Percentiles rank a stretch among this genome's conserved stretches.
phyloP scores from a whole-genome alignment of 2,329 filamentous ascomycete genomes.

The Stachybotrys chlorohalonatus region DNA sequence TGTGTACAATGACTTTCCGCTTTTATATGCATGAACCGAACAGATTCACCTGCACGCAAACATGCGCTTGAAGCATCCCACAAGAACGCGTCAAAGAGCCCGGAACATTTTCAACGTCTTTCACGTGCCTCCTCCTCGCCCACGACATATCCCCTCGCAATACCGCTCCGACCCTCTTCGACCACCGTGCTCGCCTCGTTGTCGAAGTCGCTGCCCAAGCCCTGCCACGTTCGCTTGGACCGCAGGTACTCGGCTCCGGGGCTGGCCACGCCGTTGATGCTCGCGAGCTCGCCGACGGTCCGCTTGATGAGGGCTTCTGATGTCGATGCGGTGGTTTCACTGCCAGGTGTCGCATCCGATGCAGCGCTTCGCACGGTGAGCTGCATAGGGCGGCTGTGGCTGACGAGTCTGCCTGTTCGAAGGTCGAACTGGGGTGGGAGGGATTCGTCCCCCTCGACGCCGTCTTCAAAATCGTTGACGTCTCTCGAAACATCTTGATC shows the following conservation, averaged over 20 bases:
- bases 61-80: not conserved
- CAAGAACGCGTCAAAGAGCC: not conserved
- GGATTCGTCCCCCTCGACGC: constrained; percentile 57
- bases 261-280: constrained; percentile 78
- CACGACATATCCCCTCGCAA: constrained; percentile 81
- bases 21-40: no score
- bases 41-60: not conserved
- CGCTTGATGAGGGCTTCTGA: constrained; percentile 46
- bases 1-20: no score
- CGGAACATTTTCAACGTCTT: constrained; percentile 10
- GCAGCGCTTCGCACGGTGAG: constrained; percentile 22
- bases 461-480: constrained; percentile 27
- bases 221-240: constrained; percentile 81
- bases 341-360: not conserved
- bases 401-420: constrained; percentile 75
- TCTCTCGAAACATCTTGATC: constrained; percentile 10
- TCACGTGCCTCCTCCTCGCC: constrained; percentile 41
- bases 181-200: constrained; percentile 55
- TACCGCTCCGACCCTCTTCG: constrained; percentile 78
- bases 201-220: constrained; percentile 78
- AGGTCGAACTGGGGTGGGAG: constrained; percentile 88
- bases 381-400: constrained; percentile 67
- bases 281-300: constrained; percentile 57
- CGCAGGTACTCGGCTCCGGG: constrained; percentile 83
- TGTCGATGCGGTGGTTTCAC: constrained; percentile 6